phyloP scores from a whole-genome alignment of 768 basidiomycete genomes.

The Sutorius australiensis region DNA sequence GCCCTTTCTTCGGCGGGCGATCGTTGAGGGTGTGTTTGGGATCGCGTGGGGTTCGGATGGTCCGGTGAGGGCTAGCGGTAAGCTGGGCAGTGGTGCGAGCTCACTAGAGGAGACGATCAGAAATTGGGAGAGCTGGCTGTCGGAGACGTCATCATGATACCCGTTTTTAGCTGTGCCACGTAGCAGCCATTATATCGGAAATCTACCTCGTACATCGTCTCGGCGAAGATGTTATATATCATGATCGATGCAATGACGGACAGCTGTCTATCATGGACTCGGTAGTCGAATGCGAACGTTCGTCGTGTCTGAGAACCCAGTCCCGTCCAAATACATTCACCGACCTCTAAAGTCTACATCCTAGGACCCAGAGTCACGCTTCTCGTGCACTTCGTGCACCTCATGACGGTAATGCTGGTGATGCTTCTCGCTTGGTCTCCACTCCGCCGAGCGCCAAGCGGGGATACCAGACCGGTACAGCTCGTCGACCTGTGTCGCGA shows the following conservation, averaged over 20 bases:
- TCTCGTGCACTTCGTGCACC: conserved; percentile 15
- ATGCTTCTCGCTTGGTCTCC: conserved; percentile 50
- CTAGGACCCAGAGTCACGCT: conserved; percentile 21
- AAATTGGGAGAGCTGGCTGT: conserved; percentile 32
- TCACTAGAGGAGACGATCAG: conserved; percentile 9
- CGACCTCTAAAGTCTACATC: conserved; percentile 1
- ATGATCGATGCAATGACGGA: not conserved
- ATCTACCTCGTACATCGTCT: not conserved
- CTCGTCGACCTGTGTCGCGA: conserved; percentile 55
- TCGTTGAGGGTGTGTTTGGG: conserved; percentile 75
- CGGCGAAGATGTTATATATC: not conserved
- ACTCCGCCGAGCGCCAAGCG: conserved; percentile 61
- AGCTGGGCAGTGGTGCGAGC: not conserved
- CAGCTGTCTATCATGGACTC: not conserved
- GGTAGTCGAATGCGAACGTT: not conserved
- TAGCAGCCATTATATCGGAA: not conserved
- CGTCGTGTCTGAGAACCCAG: no score
- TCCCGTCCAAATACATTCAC: not conserved
- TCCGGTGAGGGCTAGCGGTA: not conserved
- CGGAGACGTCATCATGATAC: conserved; percentile 7
- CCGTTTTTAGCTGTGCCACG: not conserved
- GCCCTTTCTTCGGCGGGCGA: conserved; percentile 66
- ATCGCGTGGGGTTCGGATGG: conserved; percentile 16
- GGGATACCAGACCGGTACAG: conserved; percentile 63
- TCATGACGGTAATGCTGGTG: conserved; percentile 29